phyloP scores from a whole-genome alignment of 345 rosid genomes.

The Populus euphratica region DNA sequence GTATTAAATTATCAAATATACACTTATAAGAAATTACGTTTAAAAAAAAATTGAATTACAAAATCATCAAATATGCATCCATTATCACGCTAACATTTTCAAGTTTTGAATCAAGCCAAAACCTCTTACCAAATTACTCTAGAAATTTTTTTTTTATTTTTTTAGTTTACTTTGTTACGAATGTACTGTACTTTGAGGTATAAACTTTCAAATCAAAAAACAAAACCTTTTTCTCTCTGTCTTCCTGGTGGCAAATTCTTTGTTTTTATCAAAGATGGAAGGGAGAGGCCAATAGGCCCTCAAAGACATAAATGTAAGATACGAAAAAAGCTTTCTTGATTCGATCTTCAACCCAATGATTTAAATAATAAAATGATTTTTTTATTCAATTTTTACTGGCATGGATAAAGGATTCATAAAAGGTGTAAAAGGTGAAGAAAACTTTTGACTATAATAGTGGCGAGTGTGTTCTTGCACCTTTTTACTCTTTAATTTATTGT shows the following conservation, averaged over 20 bases:
- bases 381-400: neutral
- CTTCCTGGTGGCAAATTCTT: neutral
- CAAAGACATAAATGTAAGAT: slow-evolving; percentile 23
- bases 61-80: no score
- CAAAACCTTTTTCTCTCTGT: neutral
- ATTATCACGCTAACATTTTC: no score
- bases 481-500: neutral
- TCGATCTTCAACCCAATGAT: slow-evolving; percentile 34
- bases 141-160: neutral
- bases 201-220: slow-evolving; percentile 19
- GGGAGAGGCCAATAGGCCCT: slow-evolving; percentile 13
- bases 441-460: slow-evolving; percentile 44
- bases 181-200: neutral
- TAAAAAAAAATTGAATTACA: no score
- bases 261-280: neutral
- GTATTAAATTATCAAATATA: no score
- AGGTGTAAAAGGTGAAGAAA: slow-evolving; percentile 25
- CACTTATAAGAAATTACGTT: no score
- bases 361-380: slow-evolving; percentile 9
- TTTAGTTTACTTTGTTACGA: neutral
- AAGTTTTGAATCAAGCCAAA: neutral
- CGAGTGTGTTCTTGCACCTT: neutral
- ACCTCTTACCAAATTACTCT: neutral
- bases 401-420: slow-evolving; percentile 23
- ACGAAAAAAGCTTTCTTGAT: slow-evolving; percentile 36